These are phyloP conservation scores for Lodderomyces elongisporus DNA, from an alignment of 1,139 yeast genomes.

Conservation along the genomic window DNA sequence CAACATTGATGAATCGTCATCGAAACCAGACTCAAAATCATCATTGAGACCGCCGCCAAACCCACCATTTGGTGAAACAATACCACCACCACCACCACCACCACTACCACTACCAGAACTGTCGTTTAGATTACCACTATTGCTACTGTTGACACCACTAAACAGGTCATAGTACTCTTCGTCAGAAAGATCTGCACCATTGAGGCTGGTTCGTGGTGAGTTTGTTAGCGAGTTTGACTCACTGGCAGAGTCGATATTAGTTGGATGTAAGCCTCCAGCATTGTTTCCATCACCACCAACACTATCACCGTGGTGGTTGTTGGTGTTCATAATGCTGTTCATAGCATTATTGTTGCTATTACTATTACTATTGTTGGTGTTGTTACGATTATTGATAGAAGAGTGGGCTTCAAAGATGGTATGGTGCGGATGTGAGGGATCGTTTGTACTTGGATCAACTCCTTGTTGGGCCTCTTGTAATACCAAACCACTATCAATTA, in stretches of 20 bases:
- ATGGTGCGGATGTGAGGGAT: conserved; percentile 15
- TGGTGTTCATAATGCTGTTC: neutral
- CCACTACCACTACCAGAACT: conserved; percentile 2
- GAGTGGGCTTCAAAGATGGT: conserved; percentile 16
- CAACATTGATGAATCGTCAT: conserved; percentile 25
- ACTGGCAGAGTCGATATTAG: no score
- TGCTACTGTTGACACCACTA: conserved; percentile 28
- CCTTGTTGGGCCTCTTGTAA: conserved; percentile 16
- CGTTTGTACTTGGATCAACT: conserved; percentile 15
- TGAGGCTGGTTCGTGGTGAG: conserved; percentile 10
- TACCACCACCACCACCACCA: no score
- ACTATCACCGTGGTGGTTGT: conserved; percentile 1
- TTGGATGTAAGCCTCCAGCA: conserved; percentile 5
- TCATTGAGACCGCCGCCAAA: conserved; percentile 14
- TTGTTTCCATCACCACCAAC: conserved; percentile 1
- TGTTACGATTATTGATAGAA: conserved; percentile 15
- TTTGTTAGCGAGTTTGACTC: neutral
- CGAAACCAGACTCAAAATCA: conserved; percentile 27
- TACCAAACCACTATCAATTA: conserved; percentile 38
- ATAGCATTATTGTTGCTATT: conserved; percentile 2
- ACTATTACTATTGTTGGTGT: conserved; percentile 7
- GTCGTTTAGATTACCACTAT: conserved; percentile 4
- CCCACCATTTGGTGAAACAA: no score
- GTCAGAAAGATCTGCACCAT: conserved; percentile 31
- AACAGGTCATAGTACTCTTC: conserved; percentile 46